Base-by-base conservation (phyloP, 208 protist species). In the Crithidia expoeki region DNA sequence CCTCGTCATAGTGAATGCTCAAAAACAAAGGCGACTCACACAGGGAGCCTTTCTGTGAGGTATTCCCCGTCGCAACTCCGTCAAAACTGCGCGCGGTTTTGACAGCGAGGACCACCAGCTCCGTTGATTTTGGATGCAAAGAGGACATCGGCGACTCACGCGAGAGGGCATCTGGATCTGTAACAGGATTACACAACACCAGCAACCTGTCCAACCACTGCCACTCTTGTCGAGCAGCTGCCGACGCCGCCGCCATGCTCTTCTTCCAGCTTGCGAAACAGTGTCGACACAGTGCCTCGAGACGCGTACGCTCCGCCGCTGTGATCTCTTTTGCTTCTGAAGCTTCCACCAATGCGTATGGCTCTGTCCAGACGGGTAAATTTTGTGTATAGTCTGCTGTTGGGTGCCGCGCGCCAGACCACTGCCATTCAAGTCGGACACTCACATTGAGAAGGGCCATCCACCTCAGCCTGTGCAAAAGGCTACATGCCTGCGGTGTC, bases 381-480 rank as follows among this genome's bases (percentile, higher is more conserved):
- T 27, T 33, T 11, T 32, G 14, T n/a, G 38, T 12, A 32, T 12
- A 25, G 23, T 11, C 6, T n/a, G 32, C 34, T 14, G 36, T 14
- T 40, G 36, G 32, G 42, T 4, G 17, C 9, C 10, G n/a, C 5
- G 32, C 2, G 16, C 53, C 53, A 2, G 2, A 44, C 68, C 57
- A 67, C 27, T 1, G 47, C 68, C 68, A 74, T 46, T 74, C 68
- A 25, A 47, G 68, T 14, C 30, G 58, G 11, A 36, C 50, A 30
- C 68, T 74, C 17, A 30, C 61, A 51, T 74, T 74, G 38, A 51
- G 36, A 12, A 60, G 36, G 10, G 68, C 57, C n/a, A 61, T 52
- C 68, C 57, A 74, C 28, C 36, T 46, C 14, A 74, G 59, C 5
- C 57, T 33, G 21, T 28, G 68, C 36, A 74, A 34, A n/a, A 21